Conservation (phyloP, 352 stramenopile genomes). For the Phytopythium montanum region DNA sequence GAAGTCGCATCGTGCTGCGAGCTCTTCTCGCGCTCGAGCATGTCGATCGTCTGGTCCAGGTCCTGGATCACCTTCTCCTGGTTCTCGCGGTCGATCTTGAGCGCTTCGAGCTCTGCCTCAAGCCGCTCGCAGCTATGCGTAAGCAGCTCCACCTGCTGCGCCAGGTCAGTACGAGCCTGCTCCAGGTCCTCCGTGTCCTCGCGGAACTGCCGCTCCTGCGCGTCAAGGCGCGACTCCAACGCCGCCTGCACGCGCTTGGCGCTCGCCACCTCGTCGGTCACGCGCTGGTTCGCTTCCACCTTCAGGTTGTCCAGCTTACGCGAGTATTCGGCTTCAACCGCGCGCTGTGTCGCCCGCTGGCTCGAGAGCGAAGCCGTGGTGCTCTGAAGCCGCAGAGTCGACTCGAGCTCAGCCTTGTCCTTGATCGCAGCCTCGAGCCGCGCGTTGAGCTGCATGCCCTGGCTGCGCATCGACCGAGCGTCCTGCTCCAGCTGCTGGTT, state of each 20-base stretch:
- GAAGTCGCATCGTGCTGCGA: constrained; percentile 10
- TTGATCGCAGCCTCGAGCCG: constrained; percentile 31
- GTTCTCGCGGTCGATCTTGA: constrained; percentile 47
- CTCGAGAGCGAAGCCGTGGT: constrained; percentile 8
- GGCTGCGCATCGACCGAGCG: constrained; percentile 22
- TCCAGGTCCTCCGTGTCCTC: constrained; percentile 20
- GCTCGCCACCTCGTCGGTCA: constrained; percentile 44
- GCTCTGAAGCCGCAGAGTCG: constrained; percentile 14
- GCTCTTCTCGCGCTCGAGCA: constrained; percentile 25
- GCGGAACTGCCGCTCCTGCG: constrained; percentile 18
- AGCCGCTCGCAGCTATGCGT: constrained; percentile 20
- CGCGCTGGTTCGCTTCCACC: constrained; percentile 29
- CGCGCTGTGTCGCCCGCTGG: constrained; percentile 18
- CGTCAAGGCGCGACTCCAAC: constrained; percentile 25
- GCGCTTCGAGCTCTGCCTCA: constrained; percentile 28
- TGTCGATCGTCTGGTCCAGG: constrained; percentile 35
- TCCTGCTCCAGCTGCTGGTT: constrained; percentile 32
- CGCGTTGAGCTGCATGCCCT: constrained; percentile 26
- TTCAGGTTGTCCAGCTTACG: constrained; percentile 41
- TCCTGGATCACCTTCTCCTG: constrained; percentile 32
- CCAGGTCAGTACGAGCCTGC: constrained; percentile 20
- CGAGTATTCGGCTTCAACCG: constrained; percentile 24
- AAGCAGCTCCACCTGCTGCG: constrained; percentile 22
- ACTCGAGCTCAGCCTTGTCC: constrained; percentile 38
- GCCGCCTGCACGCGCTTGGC: constrained; percentile 33